Conservation (phyloP, 1,284 basidiomycete genomes). For the Papiliotrema flavescens region DNA sequence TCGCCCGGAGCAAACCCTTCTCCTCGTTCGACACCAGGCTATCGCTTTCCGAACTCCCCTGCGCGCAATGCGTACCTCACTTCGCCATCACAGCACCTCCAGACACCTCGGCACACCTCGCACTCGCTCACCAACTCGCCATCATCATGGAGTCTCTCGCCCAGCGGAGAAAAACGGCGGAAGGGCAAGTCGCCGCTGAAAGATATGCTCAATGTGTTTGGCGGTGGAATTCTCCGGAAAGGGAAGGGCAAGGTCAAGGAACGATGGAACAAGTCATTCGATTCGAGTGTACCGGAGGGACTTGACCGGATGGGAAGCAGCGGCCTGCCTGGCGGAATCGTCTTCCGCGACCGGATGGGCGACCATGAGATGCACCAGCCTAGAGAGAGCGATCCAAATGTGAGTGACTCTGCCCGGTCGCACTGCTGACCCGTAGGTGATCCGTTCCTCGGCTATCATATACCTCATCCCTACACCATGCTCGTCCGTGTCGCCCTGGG, state of each 20-base stretch:
- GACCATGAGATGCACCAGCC: conserved; percentile 33
- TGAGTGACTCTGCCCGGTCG: conserved; percentile 9
- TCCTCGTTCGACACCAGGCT: conserved; percentile 4
- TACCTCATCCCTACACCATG: conserved; percentile 36
- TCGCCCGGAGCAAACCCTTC: conserved; percentile 20
- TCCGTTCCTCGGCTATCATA: conserved; percentile 30
- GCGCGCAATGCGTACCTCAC: conserved; percentile 14
- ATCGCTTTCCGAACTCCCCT: not conserved
- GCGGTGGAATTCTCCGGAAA: conserved; percentile 28
- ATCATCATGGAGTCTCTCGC: conserved; percentile 26
- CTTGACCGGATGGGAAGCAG: conserved; percentile 23
- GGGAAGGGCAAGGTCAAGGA: conserved; percentile 33
- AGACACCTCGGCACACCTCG: conserved; percentile 19
- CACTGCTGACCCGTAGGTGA: conserved; percentile 7
- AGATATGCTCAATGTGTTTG: conserved; percentile 37
- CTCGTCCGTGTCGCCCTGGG: conserved; percentile 32
- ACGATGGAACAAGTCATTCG: conserved; percentile 4
- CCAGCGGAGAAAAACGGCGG: conserved; percentile 19
- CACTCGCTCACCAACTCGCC: conserved; percentile 20
- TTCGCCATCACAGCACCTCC: conserved; percentile 30
- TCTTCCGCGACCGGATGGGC: conserved; percentile 40
- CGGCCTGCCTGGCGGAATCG: conserved; percentile 36
- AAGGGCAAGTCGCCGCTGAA: conserved; percentile 38
- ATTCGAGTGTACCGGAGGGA: conserved; percentile 4
- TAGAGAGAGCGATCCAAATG: conserved; percentile 15